Conservation (phyloP, 2,329 filamentous ascomycete species). For the Diplodia scrobiculata region DNA sequence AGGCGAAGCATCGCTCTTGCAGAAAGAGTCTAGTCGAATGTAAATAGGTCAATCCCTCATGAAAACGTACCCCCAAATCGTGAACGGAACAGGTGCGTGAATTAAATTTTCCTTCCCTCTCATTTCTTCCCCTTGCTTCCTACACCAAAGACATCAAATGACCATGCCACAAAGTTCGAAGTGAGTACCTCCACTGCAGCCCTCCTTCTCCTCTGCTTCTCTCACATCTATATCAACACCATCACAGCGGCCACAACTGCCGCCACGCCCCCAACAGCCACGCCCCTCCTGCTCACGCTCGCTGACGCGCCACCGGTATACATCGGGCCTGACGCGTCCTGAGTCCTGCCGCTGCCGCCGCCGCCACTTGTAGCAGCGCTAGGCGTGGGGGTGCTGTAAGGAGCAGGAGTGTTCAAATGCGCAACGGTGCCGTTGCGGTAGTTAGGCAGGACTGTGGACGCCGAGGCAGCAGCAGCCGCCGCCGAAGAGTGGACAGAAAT, state of each 20-base stretch:
- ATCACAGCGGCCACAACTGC: background rate
- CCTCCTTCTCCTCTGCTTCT: too few relatives aligned
- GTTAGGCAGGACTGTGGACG: background rate
- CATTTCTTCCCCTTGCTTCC: background rate
- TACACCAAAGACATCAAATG: background rate
- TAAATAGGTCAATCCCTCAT: background rate
- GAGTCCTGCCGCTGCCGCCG: background rate
- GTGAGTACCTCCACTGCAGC: background rate
- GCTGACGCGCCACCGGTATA: background rate
- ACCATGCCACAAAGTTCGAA: background rate
- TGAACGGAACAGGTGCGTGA: background rate
- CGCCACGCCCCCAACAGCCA: background rate
- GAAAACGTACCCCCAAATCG: background rate
- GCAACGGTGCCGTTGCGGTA: conserved; percentile 2
- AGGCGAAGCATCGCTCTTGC: background rate
- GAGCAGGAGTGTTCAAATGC: background rate
- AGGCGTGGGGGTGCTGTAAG: background rate
- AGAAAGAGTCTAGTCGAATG: background rate
- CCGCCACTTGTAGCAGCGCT: background rate
- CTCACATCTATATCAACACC: background rate
- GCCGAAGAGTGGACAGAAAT: background rate
- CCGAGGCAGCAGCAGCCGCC: background rate
- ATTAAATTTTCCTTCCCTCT: background rate
- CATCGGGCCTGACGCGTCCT: background rate
- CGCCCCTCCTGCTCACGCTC: background rate